Evolutionary conservation across 2,329 filamentous ascomycete species (phyloP).

Genomic region (Apiospora pterosperma): DNA sequence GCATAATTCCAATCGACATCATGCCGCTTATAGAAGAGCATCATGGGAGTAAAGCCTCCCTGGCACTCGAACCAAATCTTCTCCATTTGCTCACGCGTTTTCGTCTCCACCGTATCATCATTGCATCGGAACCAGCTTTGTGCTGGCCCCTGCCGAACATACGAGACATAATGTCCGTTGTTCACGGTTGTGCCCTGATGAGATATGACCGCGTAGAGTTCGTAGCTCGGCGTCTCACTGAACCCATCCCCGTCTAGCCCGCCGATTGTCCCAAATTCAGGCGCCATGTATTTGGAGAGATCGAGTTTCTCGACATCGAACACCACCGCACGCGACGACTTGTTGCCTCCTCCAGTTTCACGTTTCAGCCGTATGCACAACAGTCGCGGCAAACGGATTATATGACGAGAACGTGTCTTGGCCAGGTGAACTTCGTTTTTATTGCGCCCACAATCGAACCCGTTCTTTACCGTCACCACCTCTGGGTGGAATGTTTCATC

Average conservation of each 20-base stretch:
- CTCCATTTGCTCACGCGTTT: not conserved
- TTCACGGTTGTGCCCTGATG: conserved; percentile 67
- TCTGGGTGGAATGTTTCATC: not conserved
- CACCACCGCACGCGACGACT: conserved; percentile 67
- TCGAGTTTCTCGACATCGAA: conserved; percentile 74
- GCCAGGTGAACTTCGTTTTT: not conserved
- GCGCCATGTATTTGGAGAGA: conserved; percentile 36
- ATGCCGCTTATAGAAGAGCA: conserved; percentile 20
- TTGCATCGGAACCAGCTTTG: conserved; percentile 48
- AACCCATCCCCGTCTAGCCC: conserved; percentile 35
- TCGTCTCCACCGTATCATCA: conserved; percentile 27
- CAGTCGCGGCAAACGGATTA: conserved; percentile 76
- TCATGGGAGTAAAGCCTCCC: conserved; percentile 10
- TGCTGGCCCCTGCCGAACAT: conserved; percentile 54
- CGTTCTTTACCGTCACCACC: not conserved
- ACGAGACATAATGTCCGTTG: conserved; percentile 77
- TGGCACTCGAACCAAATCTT: conserved; percentile 7
- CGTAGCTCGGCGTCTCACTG: conserved; percentile 65
- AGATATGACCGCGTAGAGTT: conserved; percentile 80
- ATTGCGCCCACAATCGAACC: conserved; percentile 41
- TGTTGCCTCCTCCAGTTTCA: conserved; percentile 38
- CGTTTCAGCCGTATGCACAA: conserved; percentile 63
- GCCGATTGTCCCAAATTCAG: conserved; percentile 15
- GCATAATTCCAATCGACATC: conserved; percentile 11
- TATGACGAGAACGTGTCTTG: conserved; percentile 18